These are phyloP conservation scores for Fonsecaea multimorphosa DNA, from an alignment of 2,329 filamentous ascomycete genomes.

Conservation along the genomic window DNA sequence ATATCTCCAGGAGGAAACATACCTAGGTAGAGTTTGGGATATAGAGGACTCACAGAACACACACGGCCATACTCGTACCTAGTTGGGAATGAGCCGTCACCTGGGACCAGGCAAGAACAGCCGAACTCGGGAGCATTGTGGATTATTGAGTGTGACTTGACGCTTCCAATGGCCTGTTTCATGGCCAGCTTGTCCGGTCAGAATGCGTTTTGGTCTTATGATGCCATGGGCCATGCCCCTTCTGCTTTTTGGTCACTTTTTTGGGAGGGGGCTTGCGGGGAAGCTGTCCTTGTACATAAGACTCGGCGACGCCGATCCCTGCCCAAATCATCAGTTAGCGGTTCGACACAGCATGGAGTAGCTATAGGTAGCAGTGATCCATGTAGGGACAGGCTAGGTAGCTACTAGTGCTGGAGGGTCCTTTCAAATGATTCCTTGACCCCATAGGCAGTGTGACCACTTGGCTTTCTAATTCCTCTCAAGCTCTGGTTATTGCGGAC, in stretches of 20 bases:
- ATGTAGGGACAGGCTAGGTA: not conserved
- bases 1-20: not conserved
- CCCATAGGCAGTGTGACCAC: too few relatives aligned
- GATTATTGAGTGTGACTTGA: not conserved
- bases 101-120: not conserved
- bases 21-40: not conserved
- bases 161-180: not conserved
- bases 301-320: constrained; percentile 2
- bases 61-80: not conserved
- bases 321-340: not conserved
- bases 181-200: not conserved
- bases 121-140: not conserved
- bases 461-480: too few relatives aligned
- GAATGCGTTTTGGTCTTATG: not conserved
- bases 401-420: not conserved
- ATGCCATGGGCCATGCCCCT: not conserved
- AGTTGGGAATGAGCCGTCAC: not conserved
- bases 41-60: constrained; percentile 7
- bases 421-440: not conserved
- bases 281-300: not conserved
- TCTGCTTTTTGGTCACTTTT: not conserved
- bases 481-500: too few relatives aligned
- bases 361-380: not conserved
- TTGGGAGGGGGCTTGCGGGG: not conserved
- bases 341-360: not conserved